Evolutionary conservation across 108 stramenopile species (phyloP).

Genomic region (Cyclotella kingstonii): DNA sequence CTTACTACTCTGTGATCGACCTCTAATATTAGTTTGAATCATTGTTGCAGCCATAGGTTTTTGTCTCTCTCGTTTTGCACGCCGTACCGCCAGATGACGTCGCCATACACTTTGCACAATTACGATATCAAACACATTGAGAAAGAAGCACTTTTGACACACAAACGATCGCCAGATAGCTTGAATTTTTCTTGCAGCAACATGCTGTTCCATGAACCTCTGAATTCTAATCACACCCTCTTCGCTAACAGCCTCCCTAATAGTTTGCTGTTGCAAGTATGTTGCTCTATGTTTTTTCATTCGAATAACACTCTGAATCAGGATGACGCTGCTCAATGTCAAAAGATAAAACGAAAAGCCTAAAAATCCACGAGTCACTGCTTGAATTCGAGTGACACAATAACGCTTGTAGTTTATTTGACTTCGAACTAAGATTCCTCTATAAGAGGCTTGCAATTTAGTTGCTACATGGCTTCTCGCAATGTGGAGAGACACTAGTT

Average conservation of each 20-base stretch:
- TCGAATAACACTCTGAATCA: constrained; percentile 45
- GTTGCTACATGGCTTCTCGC: constrained; percentile 31
- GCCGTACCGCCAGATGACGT: constrained; percentile 5
- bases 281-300: constrained; percentile 12
- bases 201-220: background rate
- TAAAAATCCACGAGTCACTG: constrained; percentile 48
- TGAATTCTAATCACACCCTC: too few species aligned
- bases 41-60: background rate
- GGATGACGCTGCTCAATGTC: constrained; percentile 37
- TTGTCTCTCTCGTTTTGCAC: background rate
- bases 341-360: constrained; percentile 36
- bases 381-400: constrained; percentile 57
- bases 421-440: constrained; percentile 49
- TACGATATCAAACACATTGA: constrained; percentile 59
- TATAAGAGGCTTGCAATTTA: constrained; percentile 43
- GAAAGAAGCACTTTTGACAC: constrained; percentile 51
- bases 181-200: constrained; percentile 51
- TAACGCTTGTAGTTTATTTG: constrained; percentile 27
- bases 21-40: background rate
- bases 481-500: constrained; percentile 9
- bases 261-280: too few species aligned
- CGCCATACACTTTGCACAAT: constrained; percentile 46
- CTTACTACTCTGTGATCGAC: background rate
- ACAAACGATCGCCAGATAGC: constrained; percentile 59
- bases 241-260: too few species aligned